Evolutionary conservation across 305 asterid genomes (phyloP).

Genomic region (Ajuga reptans): DNA sequence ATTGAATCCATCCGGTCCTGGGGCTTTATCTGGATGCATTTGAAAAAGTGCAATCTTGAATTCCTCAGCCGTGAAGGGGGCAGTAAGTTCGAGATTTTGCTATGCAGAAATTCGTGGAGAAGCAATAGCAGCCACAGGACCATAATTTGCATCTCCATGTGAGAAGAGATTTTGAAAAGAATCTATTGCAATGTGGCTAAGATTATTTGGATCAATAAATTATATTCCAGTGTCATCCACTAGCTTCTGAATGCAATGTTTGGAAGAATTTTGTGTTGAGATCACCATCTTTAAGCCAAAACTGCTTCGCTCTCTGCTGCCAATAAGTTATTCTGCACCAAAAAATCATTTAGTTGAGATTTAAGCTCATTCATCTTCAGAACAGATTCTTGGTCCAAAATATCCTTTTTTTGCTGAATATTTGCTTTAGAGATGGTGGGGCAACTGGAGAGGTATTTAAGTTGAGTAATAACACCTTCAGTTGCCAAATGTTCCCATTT

Average conservation of each 20-base stretch:
- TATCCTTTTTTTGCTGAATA: neutral
- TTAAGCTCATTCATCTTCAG: neutral
- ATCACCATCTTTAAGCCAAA: neutral
- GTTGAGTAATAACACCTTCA: no score
- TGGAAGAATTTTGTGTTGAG: neutral
- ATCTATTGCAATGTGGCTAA: no score
- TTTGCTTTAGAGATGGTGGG: no score
- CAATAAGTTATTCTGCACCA: neutral
- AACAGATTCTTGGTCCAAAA: neutral
- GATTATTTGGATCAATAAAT: no score
- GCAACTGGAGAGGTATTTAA: no score
- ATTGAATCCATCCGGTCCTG: neutral
- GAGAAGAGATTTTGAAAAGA: no score
- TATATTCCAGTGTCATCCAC: fast-evolving
- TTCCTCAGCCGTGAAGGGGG: neutral
- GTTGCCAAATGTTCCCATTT: neutral
- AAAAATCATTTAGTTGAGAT: neutral
- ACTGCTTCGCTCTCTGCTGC: neutral
- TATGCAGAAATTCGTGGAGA: neutral
- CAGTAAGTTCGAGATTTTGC: neutral
- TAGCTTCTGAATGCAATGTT: neutral
- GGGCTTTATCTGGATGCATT: neutral
- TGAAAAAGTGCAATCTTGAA: neutral
- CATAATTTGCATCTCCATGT: no score
- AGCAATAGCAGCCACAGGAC: no score